Conservation (phyloP, 2,329 filamentous ascomycete species). For the Diaporthe nobilis region DNA sequence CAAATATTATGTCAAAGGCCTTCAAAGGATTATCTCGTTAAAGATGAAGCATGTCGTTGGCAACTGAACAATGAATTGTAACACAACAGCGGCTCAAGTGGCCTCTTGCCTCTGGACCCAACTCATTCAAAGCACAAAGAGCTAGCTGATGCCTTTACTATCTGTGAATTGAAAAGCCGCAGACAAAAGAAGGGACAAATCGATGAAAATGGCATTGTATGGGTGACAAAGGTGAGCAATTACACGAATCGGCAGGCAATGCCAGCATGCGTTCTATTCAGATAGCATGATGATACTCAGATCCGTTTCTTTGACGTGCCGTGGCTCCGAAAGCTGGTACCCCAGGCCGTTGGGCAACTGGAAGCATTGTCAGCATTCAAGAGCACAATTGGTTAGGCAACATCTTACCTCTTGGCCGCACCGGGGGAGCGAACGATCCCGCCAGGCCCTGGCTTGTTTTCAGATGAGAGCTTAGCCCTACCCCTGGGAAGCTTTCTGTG, state of each 20-base stretch:
- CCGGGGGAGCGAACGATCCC: conserved; percentile 9
- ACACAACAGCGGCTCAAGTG: background rate
- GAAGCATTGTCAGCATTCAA: background rate
- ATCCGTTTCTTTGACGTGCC: background rate
- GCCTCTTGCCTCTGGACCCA: background rate
- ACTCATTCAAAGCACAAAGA: background rate
- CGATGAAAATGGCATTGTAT: background rate
- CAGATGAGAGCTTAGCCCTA: conserved; percentile 40
- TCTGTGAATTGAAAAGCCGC: background rate
- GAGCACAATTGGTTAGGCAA: background rate
- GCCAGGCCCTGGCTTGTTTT: conserved; percentile 38
- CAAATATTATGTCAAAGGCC: no score
- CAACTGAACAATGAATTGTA: background rate
- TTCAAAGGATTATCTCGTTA: background rate
- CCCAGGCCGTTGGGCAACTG: conserved; percentile 32
- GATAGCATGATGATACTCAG: background rate
- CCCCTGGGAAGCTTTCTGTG: conserved; percentile 32
- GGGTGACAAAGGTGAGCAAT: background rate
- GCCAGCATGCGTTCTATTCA: background rate
- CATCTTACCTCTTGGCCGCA: conserved; percentile 35
- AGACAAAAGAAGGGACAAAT: background rate
- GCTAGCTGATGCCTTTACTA: background rate
- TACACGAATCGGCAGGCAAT: background rate
- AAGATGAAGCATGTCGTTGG: background rate
- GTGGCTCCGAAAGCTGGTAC: conserved; percentile 1